These are phyloP conservation scores for Carnegiea gigantea DNA, from an alignment of 179 eudicot genomes.

Conservation along the genomic window DNA sequence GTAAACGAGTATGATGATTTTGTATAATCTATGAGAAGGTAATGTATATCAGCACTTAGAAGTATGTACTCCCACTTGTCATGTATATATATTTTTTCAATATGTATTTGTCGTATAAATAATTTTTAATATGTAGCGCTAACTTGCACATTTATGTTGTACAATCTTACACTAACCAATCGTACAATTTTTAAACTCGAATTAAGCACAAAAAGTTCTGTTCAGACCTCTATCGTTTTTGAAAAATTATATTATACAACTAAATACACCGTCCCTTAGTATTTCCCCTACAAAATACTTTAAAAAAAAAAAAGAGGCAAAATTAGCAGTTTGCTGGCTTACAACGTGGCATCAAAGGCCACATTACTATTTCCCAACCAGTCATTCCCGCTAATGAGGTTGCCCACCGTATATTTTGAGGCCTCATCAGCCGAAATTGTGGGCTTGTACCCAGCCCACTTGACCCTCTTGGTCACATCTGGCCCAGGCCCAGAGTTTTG, in stretches of 20 bases:
- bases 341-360: constrained; percentile 38
- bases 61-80: too few species aligned
- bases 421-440: constrained; percentile 43
- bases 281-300: background rate
- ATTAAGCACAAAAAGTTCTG: too few species aligned
- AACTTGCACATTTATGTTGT: too few species aligned
- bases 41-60: too few species aligned
- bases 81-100: too few species aligned
- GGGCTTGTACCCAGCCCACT: constrained; percentile 63
- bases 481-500: constrained; percentile 61
- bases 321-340: background rate
- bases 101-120: too few species aligned
- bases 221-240: background rate
- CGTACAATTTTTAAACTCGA: too few species aligned
- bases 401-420: constrained; percentile 45
- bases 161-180: too few species aligned
- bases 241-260: background rate
- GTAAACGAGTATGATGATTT: too few species aligned
- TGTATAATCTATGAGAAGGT: too few species aligned
- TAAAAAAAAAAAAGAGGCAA: background rate
- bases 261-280: background rate
- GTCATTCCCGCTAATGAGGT: constrained; percentile 42
- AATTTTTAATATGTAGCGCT: too few species aligned
- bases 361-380: constrained; percentile 51
- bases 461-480: constrained; percentile 41